Evolutionary conservation across 306 rosid genomes (phyloP).

Genomic region (Ormosia semicastrata): DNA sequence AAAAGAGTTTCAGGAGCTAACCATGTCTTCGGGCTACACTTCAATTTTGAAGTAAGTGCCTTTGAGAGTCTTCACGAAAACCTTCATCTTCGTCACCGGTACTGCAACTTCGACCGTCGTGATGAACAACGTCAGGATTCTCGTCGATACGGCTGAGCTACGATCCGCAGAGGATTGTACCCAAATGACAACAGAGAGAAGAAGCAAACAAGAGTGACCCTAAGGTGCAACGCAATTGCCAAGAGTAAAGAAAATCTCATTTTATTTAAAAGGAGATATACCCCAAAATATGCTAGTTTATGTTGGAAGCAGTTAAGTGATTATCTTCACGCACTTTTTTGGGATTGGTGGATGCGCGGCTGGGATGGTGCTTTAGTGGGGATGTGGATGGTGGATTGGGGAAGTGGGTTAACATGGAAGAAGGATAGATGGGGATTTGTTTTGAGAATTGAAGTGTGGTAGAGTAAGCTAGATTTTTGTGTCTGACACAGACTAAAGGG

Average conservation of each 20-base stretch:
- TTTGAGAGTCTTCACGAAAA: conserved; percentile 86
- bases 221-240: conserved; percentile 33
- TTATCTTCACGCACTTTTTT: not conserved
- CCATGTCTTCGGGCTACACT: conserved; percentile 74
- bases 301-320: not conserved
- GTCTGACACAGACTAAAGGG: not conserved
- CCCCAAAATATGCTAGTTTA: conserved; percentile 27
- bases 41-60: conserved; percentile 87
- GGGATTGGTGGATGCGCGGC: not conserved
- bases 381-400: not conserved
- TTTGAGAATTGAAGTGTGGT: not conserved
- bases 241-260: not conserved
- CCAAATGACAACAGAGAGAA: conserved; percentile 25
- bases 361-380: not conserved
- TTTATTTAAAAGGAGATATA: conserved; percentile 15
- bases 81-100: conserved; percentile 60
- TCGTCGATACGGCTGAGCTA: conserved; percentile 22
- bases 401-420: not conserved
- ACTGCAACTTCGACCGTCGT: conserved; percentile 32
- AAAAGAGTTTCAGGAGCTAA: conserved; percentile 20
- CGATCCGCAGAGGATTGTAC: conserved; percentile 37
- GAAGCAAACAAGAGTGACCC: conserved; percentile 26
- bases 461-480: conserved; percentile 33
- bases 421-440: not conserved
- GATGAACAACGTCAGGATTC: conserved; percentile 30